Evolutionary conservation across 2,329 filamentous ascomycete genomes (phyloP), one percentile per base, ranked within the genome.

Genomic region (Pyrenophora seminiperda): DNA sequence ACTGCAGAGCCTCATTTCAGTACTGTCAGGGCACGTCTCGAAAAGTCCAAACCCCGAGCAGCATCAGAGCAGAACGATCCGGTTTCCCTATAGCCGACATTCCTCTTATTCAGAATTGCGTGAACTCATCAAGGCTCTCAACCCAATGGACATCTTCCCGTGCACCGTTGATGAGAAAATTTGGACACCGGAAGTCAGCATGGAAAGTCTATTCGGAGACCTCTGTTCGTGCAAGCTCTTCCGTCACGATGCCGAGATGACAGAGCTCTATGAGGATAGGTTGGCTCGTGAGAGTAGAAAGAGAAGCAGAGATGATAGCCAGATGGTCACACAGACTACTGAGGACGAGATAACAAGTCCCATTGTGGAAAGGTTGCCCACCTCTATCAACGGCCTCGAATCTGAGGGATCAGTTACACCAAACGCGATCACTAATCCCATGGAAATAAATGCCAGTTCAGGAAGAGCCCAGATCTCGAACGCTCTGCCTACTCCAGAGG

Each of bases 31-130:
- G 2, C 53, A 54, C 30, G 58, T 46, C 17, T 52, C 47, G 2
- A 50, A 56, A 38, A 22, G 15, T 3, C 29, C 49, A 5, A 15
- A 33, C 0, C 18, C 34, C 5, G 29, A 34, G 7, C 15, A 22
- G 6, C 50, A 41, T 24, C 44, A 27, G 7, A 63, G 64, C 37
- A 53, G 42, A 29, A 60, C 63, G 0, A 74, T 74, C 18, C 79
- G 76, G 15, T 97, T 96, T 59, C 90, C 92, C 0, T 97, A 92
- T 66, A 93, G 93, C 0, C 83, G 93, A 1, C 93, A 97, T 71
- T 95, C 93, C 0, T 96, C 90, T 0, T 93, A 94, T 53, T 76
- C 79, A 0, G 93, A 97, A 68, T 80, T 96, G 2, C 88, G 90
- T 56, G 74, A 84, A 44, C 75, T 97, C 1, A 78, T 96, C 1